Base-by-base conservation (phyloP, 306 rosid species). In the Prosopis cineraria region DNA sequence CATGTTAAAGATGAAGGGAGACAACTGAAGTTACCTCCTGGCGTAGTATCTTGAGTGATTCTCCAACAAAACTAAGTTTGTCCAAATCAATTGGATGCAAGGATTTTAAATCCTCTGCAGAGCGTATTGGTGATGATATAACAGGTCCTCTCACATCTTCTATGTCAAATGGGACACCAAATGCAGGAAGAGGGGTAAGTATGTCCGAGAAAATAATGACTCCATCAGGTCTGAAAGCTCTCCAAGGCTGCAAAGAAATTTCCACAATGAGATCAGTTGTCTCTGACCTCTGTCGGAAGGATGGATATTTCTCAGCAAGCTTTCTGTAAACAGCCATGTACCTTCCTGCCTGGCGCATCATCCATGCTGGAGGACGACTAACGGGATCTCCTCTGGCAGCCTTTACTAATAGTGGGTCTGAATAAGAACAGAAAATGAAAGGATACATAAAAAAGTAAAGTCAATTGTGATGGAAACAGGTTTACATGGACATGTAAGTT, bases 161-260 rank as follows among this genome's bases (percentile, higher is more conserved):
- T 70, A 95, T 95, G 88, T 95, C 98, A 70, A 95, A 95, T 37
- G 90, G 93, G 47, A 95, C 84, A 34, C 99, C 99, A 12, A 95
- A 89, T 19, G 99, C 97, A 30, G 99, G 99, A 47, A 95, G 89
- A 80, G 98, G 98, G 43, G 98, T 95, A 60, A 95, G 97, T 78
- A 95, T 95, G 79, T 95, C 98, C 1, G 99, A 95, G 90, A 95
- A 95, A 70, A 93, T 91, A 50, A 95, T 95, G 13, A 95, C 99
- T 78, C 99, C 99, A 59, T 95, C 99, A 19, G 98, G 99, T 82
- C 80, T 90, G 83, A 95, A 95, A 76, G 99, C 98, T 79, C 88
- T 83, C 98, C 99, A 95, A 64, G 99, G 99, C 96, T 95, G 99
- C 97, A 95, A 89, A 77, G 99, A 95, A 91, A 95, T 95, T 93